Percentiles rank a stretch among this genome's conserved stretches.
Evolutionary conservation across 768 basidiomycete species (phyloP).

Genomic region (Terana coerulea): DNA sequence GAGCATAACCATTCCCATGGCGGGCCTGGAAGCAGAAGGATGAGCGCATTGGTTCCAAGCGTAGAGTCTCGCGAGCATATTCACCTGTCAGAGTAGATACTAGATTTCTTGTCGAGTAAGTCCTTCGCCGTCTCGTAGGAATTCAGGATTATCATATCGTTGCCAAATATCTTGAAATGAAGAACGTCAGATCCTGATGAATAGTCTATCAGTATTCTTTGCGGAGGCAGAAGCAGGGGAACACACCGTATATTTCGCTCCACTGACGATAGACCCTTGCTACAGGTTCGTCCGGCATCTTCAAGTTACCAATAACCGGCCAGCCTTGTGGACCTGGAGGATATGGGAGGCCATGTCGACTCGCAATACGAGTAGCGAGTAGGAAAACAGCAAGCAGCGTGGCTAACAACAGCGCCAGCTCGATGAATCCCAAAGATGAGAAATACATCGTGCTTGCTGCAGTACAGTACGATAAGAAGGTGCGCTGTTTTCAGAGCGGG

Average conservation of each 20-base stretch:
- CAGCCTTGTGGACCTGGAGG: conserved; percentile 20
- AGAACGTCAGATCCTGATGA: conserved; percentile 18
- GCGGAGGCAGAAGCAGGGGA: background rate
- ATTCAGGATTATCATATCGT: conserved; percentile 7
- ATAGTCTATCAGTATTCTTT: background rate
- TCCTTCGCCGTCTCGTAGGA: conserved; percentile 5
- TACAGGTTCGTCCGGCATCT: background rate
- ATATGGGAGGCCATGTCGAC: background rate
- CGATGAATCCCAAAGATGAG: no score
- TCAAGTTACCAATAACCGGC: conserved; percentile 18
- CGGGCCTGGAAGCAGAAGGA: background rate
- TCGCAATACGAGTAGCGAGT: background rate
- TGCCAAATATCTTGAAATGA: conserved; percentile 16
- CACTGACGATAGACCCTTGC: conserved; percentile 2
- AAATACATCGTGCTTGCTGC: no score
- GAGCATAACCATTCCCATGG: background rate
- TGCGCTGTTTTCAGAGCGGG: no score
- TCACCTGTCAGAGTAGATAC: conserved; percentile 12
- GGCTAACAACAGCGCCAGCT: no score
- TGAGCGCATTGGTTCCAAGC: background rate
- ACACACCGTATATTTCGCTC: conserved; percentile 7
- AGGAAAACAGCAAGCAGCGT: background rate
- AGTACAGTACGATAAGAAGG: no score
- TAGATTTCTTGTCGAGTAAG: conserved; percentile 12
- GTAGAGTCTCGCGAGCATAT: background rate